Evolutionary conservation across 2,329 filamentous ascomycete genomes (phyloP), one percentile per base, ranked within the genome.

Genomic region (Penicillium oxalicum): DNA sequence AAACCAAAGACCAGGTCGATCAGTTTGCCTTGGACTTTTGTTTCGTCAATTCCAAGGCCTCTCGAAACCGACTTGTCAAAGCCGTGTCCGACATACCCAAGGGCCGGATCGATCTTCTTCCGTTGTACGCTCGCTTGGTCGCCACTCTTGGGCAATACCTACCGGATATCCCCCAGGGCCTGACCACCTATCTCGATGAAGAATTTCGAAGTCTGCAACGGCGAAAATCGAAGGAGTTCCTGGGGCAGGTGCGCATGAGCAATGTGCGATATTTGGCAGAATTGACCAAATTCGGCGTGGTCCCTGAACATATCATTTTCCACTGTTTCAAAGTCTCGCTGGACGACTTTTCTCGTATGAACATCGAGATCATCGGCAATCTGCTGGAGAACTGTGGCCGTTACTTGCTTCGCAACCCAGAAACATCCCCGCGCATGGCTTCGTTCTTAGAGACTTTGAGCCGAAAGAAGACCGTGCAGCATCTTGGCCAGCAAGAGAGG

Each of bases 261-360:
- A 97, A 97, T 64, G 91, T 97, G 54, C 88, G 94, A n/a, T 98
- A 98, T 66, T 82, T 98, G 44, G 91, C 93, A 6, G 93, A 98
- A 70, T 74, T 98, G 64, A 98, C 93, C 50, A 98, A 98, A 65
- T 98, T 98, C 63, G 91, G 93, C 29, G 89, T 96, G 29, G 93
- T 98, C 7, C 93, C 94, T 0, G 93, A 98, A 68, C 93, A 98
- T 69, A 91, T 98, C 55, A 94, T 98, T 46, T 98, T 98, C 65
- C 93, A 98, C 65, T 98, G 93, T 65, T 82, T 98, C 60, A 98
- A 96, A 69, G 91, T 98, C 67, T 94, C 91, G 58, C 74, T 98
- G 27, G 93, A 98, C 61, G 93, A 98, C 63, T 98, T 98, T 64
- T 96, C 93, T 2, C 82, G 91, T 52, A 96, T 96, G 87, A 98